Evolutionary conservation across 768 basidiomycete genomes (phyloP).

Genomic region (Mycena latifolia): DNA sequence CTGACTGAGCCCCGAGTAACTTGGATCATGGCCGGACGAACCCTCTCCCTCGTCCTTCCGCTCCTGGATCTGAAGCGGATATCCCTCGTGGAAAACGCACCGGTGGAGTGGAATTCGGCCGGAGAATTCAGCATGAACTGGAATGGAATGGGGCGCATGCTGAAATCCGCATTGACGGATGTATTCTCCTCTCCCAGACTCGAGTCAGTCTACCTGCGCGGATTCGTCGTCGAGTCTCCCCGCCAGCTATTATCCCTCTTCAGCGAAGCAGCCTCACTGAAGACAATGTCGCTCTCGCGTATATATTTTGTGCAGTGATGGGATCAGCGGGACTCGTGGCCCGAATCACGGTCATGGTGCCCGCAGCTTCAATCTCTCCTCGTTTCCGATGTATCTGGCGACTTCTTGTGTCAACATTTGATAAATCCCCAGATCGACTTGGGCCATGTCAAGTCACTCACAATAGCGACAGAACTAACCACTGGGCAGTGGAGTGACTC

Average conservation of each 20-base stretch:
- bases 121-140: conserved; percentile 17
- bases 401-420: not conserved
- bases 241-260: conserved; percentile 17
- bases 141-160: not conserved
- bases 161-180: conserved; percentile 1
- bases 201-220: conserved; percentile 16
- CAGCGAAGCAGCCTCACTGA: conserved; percentile 6
- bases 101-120: conserved; percentile 2
- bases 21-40: not conserved
- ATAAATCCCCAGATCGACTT: not conserved
- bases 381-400: not conserved
- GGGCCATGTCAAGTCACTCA: not conserved
- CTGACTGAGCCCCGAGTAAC: not conserved
- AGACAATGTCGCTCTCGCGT: conserved; percentile 10
- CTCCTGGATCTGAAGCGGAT: conserved; percentile 15
- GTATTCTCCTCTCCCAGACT: conserved; percentile 6
- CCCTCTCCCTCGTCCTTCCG: conserved; percentile 12
- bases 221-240: conserved; percentile 15
- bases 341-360: not conserved
- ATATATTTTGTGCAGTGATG: not conserved
- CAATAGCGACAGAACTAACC: not conserved
- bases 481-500: not conserved
- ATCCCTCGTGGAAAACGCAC: too few relatives aligned
- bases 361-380: conserved; percentile 4
- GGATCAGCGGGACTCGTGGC: not conserved